Percentiles rank a stretch among this genome's conserved stretches.
phyloP scores from a whole-genome alignment of 495 filamentous ascomycete species.

The Aeminium ludgeri region DNA sequence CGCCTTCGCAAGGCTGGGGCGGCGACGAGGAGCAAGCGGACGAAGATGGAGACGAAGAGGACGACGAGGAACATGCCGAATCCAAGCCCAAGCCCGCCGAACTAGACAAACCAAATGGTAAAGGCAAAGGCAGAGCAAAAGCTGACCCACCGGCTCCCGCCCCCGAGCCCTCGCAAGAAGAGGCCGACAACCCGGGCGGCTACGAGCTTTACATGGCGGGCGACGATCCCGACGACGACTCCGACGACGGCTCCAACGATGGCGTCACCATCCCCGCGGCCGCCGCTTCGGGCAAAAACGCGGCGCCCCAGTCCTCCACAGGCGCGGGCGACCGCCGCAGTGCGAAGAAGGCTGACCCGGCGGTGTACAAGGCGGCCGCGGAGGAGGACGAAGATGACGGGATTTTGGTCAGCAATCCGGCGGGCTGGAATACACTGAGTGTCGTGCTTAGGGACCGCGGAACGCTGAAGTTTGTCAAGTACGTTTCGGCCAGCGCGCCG shows the following conservation, averaged over 20 bases:
- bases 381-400: conserved; percentile 72
- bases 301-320: too few species aligned
- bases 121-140: conserved; percentile 12
- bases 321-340: conserved; percentile 21
- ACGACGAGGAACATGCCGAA: background rate
- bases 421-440: conserved; percentile 76
- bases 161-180: conserved; percentile 17
- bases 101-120: background rate
- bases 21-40: conserved; percentile 33
- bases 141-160: conserved; percentile 4
- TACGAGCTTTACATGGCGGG: conserved; percentile 87
- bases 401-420: conserved; percentile 74
- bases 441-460: conserved; percentile 79
- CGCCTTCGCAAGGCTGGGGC: conserved; percentile 69
- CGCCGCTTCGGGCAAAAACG: too few species aligned
- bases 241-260: conserved; percentile 14
- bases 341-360: conserved; percentile 34
- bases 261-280: conserved; percentile 15
- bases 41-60: conserved; percentile 18
- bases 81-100: background rate
- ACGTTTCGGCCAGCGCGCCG: conserved; percentile 61
- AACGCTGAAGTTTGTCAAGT: conserved; percentile 87
- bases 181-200: conserved; percentile 52
- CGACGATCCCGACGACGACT: conserved; percentile 58
- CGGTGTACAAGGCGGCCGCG: conserved; percentile 49